phyloP scores from a whole-genome alignment of 495 filamentous ascomycete genomes.

The Aspergillus steynii region DNA sequence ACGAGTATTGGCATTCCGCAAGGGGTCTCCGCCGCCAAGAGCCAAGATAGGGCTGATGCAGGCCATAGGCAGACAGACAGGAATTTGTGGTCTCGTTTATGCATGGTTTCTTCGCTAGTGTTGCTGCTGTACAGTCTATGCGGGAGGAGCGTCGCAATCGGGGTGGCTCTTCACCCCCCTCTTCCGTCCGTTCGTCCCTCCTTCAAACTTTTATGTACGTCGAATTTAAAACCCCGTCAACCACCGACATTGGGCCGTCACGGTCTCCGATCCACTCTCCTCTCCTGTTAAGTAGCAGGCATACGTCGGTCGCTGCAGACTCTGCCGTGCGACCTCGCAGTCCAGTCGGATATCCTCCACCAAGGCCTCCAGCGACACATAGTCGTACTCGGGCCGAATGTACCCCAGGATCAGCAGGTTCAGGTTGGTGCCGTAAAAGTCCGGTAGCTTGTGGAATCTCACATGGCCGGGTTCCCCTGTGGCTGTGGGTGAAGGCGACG shows the following conservation, averaged over 20 bases:
- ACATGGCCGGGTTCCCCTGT: constrained; percentile 20
- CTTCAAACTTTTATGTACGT: neutral
- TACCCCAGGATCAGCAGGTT: constrained; percentile 80
- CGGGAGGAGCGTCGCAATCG: neutral
- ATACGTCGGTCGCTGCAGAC: constrained; percentile 72
- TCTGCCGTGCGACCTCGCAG: constrained; percentile 76
- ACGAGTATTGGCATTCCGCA: constrained; percentile 16
- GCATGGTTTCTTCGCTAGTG: neutral
- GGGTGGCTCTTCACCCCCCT: neutral
- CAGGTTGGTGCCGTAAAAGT: constrained; percentile 85
- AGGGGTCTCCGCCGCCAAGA: constrained; percentile 1
- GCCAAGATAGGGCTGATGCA: constrained; percentile 13
- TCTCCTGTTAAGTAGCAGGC: constrained; percentile 42
- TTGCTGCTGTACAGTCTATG: neutral
- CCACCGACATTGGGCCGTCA: constrained; percentile 36
- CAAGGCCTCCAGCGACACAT: constrained; percentile 76
- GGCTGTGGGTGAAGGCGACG: constrained; percentile 49
- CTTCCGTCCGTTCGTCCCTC: neutral
- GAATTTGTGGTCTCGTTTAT: constrained; percentile 3
- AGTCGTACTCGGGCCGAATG: constrained; percentile 87
- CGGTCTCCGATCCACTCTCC: constrained; percentile 18
- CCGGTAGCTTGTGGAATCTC: constrained; percentile 49
- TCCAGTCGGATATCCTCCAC: constrained; percentile 86
- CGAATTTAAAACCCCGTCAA: constrained; percentile 33
- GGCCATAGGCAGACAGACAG: neutral